phyloP scores from a whole-genome alignment of 768 basidiomycete species.

The Vararia minispora region DNA sequence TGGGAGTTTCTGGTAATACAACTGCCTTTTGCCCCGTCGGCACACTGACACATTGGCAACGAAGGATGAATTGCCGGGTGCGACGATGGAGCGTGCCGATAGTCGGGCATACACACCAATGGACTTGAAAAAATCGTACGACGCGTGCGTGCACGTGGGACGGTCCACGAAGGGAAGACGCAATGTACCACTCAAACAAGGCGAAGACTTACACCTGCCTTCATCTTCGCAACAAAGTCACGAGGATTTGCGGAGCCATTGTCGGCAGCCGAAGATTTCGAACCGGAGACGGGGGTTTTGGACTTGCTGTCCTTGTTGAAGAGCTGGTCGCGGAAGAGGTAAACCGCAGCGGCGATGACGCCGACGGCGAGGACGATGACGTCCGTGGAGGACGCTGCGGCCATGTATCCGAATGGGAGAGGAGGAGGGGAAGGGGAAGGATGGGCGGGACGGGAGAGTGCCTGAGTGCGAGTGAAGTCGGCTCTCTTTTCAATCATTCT shows the following conservation, averaged over 20 bases:
- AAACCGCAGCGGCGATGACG: slow-evolving; percentile 62
- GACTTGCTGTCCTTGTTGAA: too few relatives aligned
- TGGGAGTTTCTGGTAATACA: too few relatives aligned
- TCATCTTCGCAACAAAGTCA: slow-evolving; percentile 93
- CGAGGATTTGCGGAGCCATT: slow-evolving; percentile 82
- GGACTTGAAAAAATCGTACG: not conserved
- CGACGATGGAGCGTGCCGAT: too few relatives aligned
- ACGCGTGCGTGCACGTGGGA: slow-evolving; percentile 2
- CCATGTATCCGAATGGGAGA: slow-evolving; percentile 26
- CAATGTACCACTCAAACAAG: too few relatives aligned
- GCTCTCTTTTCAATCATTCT: too few relatives aligned
- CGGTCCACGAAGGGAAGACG: not conserved
- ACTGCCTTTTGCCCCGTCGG: too few relatives aligned
- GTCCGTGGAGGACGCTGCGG: slow-evolving; percentile 59
- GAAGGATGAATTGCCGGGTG: too few relatives aligned
- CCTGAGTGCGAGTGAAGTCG: slow-evolving; percentile 1
- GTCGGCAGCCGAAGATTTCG: slow-evolving; percentile 37
- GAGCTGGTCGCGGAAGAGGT: slow-evolving; percentile 77
- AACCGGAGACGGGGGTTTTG: slow-evolving; percentile 54
- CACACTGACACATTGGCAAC: too few relatives aligned
- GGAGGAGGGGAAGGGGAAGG: slow-evolving; percentile 8
- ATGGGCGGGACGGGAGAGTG: slow-evolving; percentile 6
- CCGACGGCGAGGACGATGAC: slow-evolving; percentile 62
- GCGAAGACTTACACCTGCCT: slow-evolving; percentile 72
- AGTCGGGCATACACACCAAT: too few relatives aligned